Evolutionary conservation across 768 basidiomycete species (phyloP), one percentile per base, ranked within the genome.

Genomic region (Panellus pusillus): DNA sequence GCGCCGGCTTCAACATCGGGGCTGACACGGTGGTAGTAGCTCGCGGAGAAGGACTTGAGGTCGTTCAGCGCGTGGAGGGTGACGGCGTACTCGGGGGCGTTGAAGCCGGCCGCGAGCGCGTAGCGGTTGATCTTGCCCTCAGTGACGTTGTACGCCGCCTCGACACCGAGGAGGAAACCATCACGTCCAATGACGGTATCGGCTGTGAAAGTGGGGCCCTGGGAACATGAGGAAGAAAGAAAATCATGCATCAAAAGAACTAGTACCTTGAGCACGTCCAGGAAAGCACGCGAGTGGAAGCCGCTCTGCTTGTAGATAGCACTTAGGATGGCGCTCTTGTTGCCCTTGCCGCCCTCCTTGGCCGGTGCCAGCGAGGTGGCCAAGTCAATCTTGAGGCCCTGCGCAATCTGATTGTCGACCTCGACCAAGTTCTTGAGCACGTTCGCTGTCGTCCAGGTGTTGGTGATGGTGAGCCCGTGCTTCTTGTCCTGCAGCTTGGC

Each of bases 151-250:
- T 98, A 98, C 47, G 93, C 84, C 36, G 93, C 87, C 80, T 99
- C 97, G 60, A 83, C 92, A 78, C 97, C 97, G 55, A 96, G 75
- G 56, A 98, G 89, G 89, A 98, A 93, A 54, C 97, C 97, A 66
- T 98, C 93, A 66, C 94, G 95, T 62, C 95, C 95, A 61, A 96
- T 67, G 63, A 96, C 97, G 57, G 92, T 82, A 74, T 99, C 97
- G 46, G 94, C 88, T 61, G 94, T 98, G 81, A 98, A 90, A 47
- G 93, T 96, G 43, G 96, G 96, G 47, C 97, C 97, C 94, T 97
- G 53, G 2, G 54, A 24, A 39, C 11, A 36, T 39, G 43, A 37
- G 37, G 46, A 11, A 18, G 41, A 18, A 57, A 20, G 35, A 50
- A n/a, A 41, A 53, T 47, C 46, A 60, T 3, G 19, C 9, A 44